Evolutionary conservation across 805 yeast species (phyloP).

Genomic region (Yamadazyma philogaea): DNA sequence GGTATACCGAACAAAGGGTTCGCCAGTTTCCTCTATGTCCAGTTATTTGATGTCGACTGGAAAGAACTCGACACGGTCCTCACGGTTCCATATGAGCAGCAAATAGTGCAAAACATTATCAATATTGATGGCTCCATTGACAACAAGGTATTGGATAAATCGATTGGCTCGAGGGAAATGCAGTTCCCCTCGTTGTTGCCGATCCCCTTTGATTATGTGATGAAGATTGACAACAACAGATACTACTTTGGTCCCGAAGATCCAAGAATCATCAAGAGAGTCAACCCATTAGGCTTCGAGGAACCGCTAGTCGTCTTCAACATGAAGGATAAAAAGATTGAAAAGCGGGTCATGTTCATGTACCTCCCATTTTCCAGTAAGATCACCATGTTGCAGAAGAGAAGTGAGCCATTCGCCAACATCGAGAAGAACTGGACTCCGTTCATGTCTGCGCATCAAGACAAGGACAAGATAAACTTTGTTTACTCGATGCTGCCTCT

Average conservation of each 20-base stretch:
- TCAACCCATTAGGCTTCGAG: conserved; percentile 28
- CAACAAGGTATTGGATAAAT: conserved; percentile 10
- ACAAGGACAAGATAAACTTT: conserved; percentile 17
- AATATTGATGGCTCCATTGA: conserved; percentile 18
- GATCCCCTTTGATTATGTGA: conserved; percentile 15
- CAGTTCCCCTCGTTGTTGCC: conserved; percentile 20
- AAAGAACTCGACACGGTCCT: conserved; percentile 19
- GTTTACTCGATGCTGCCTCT: conserved; percentile 27
- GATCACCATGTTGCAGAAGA: conserved; percentile 15
- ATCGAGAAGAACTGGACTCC: conserved; percentile 31
- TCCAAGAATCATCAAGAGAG: conserved; percentile 41
- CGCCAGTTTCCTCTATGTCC: conserved; percentile 23
- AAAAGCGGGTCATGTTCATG: conserved; percentile 22
- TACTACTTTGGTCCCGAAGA: conserved; percentile 42
- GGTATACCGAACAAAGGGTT: conserved; percentile 25
- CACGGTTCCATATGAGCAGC: conserved; percentile 21
- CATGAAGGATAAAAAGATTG: conserved; percentile 14
- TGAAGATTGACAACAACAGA: conserved; percentile 11
- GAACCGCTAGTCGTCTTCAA: conserved; percentile 24
- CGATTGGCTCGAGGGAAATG: conserved; percentile 16
- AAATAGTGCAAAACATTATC: conserved; percentile 11
- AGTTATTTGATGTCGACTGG: conserved; percentile 21
- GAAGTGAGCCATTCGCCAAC: conserved; percentile 15
- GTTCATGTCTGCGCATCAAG: conserved; percentile 11
- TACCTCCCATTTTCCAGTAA: conserved; percentile 20